These are phyloP conservation scores for Neurospora sp. DNA, from an alignment of 495 filamentous ascomycete genomes.

Conservation along the genomic window DNA sequence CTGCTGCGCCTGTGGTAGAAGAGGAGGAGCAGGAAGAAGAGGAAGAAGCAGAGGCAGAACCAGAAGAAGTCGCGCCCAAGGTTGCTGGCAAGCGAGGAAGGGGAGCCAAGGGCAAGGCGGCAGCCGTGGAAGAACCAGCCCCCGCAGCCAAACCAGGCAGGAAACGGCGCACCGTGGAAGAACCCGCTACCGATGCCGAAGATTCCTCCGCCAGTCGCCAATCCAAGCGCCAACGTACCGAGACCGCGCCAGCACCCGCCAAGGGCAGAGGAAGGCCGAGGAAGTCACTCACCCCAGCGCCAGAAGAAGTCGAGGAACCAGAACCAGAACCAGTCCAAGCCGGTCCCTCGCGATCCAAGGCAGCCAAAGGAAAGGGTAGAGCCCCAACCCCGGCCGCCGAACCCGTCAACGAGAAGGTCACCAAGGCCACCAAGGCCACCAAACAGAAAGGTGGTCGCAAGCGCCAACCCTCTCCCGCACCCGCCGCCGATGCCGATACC, in stretches of 20 bases:
- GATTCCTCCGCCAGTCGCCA: not conserved
- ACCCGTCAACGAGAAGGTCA: not conserved
- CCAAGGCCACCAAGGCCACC: not conserved
- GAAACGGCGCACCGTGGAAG: not conserved
- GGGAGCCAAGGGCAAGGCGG: not conserved
- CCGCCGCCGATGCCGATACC: constrained; percentile 20
- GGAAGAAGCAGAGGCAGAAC: constrained; percentile 8
- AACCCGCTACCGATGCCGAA: not conserved
- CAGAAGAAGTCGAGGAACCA: not conserved
- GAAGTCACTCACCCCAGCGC: not conserved
- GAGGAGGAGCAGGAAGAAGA: constrained; percentile 6
- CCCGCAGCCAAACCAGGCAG: not conserved
- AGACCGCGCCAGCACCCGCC: not conserved
- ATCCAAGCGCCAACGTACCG: not conserved
- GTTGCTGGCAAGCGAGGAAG: not conserved
- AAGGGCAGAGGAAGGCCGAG: not conserved
- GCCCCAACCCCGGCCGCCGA: not conserved
- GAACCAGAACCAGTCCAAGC: not conserved
- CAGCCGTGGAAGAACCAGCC: not conserved
- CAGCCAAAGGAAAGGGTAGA: not conserved
- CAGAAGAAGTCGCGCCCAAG: constrained; percentile 4
- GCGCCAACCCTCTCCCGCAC: constrained; percentile 28
- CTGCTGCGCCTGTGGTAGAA: constrained; percentile 10
- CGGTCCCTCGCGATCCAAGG: not conserved
- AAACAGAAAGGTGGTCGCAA: constrained; percentile 27